These are phyloP conservation scores for Neonectria punicea DNA, from an alignment of 2,329 filamentous ascomycete species.

Conservation along the genomic window DNA sequence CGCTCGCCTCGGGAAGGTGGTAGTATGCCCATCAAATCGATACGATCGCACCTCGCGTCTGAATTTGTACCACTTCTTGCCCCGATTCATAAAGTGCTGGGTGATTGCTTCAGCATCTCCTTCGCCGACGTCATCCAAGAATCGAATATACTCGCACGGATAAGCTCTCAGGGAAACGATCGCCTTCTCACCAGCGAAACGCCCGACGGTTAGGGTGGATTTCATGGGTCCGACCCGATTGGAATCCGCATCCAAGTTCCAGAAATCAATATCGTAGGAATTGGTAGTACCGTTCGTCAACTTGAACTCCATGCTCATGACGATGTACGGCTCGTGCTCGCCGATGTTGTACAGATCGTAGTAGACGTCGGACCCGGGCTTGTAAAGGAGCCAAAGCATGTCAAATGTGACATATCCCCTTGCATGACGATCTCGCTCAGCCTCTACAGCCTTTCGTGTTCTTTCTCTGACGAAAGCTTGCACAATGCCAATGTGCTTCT, in stretches of 20 bases:
- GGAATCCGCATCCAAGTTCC: background rate
- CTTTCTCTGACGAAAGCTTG: constrained; percentile 25
- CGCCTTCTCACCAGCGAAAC: background rate
- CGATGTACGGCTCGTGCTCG: background rate
- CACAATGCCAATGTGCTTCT: constrained; percentile 22
- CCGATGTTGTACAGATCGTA: background rate
- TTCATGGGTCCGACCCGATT: background rate
- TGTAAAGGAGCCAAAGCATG: constrained; percentile 35
- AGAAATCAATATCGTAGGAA: background rate
- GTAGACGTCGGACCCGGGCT: constrained; percentile 25
- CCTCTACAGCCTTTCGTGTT: constrained; percentile 11
- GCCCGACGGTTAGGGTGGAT: background rate
- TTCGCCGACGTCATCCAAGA: background rate
- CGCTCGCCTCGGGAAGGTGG: background rate
- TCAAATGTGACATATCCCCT: constrained; percentile 26
- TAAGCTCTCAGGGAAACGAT: background rate
- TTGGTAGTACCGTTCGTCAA: background rate
- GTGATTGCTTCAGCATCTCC: background rate
- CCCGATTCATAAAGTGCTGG: background rate
- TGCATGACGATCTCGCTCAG: constrained; percentile 20
- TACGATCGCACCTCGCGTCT: background rate
- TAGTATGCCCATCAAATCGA: background rate
- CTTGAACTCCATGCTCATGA: background rate
- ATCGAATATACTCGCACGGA: background rate
- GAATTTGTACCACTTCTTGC: background rate